A percentile compares a stretch with the other conserved stretches of the same genome.
Evolutionary conservation across 768 basidiomycete species (phyloP).

Genomic region (Tephrocybe sp.): DNA sequence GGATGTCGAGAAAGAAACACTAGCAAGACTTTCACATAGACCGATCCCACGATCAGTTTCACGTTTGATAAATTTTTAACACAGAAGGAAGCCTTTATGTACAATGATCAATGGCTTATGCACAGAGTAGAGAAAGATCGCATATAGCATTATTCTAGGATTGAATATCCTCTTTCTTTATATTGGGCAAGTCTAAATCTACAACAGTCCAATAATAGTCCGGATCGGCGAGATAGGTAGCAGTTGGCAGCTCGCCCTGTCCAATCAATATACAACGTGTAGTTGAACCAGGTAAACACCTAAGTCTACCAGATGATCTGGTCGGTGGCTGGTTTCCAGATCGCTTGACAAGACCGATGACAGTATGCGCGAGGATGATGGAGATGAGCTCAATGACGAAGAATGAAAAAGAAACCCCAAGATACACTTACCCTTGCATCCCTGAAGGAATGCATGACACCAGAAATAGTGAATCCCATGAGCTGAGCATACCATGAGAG

Average conservation of each 20-base stretch:
- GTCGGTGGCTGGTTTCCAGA: background rate
- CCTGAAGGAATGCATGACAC: constrained; percentile 26
- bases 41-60: no score
- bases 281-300: background rate
- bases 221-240: constrained; percentile 9
- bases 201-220: no score
- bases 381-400: constrained; percentile 29
- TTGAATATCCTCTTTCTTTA: no score
- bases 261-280: constrained; percentile 13
- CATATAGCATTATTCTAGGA: no score
- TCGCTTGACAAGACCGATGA: constrained; percentile 17
- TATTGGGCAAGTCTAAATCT: no score
- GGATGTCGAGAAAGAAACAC: no score
- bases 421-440: constrained; percentile 20
- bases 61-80: no score
- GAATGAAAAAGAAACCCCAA: constrained; percentile 24
- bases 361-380: constrained; percentile 28
- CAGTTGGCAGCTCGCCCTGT: constrained; percentile 6
- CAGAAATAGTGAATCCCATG: constrained; percentile 27
- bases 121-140: no score
- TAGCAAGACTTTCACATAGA: no score
- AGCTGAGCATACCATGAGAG: constrained; percentile 24
- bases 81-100: no score
- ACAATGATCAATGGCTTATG: no score
- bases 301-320: background rate